These are phyloP conservation scores for Mycena metata DNA, from an alignment of 768 basidiomycete species.

Conservation along the genomic window DNA sequence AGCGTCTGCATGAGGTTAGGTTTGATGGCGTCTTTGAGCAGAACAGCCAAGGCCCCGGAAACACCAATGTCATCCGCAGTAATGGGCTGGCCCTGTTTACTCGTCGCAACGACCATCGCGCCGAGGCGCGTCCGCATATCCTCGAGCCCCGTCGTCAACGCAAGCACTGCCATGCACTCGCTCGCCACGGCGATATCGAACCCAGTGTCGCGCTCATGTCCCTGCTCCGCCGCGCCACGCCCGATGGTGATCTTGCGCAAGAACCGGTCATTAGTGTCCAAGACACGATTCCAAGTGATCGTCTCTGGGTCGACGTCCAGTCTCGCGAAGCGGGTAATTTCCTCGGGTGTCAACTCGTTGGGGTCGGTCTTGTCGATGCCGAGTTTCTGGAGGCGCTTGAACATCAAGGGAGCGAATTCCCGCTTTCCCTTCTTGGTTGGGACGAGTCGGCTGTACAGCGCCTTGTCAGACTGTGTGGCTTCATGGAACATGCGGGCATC, in stretches of 20 bases:
- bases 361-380: slow-evolving; percentile 96
- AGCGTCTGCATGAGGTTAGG: slow-evolving; percentile 99
- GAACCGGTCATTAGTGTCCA: slow-evolving; percentile 98
- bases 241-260: slow-evolving; percentile 94
- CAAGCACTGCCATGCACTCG: slow-evolving; percentile 98
- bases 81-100: slow-evolving; percentile 90
- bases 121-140: slow-evolving; percentile 96
- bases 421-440: slow-evolving; percentile 95
- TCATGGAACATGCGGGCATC: slow-evolving; percentile 99
- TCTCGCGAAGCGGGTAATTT: slow-evolving; percentile 90
- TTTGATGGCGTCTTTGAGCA: slow-evolving; percentile 99
- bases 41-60: slow-evolving; percentile 93
- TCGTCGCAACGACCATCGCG: slow-evolving; percentile 96
- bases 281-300: slow-evolving; percentile 97
- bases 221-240: slow-evolving; percentile 90
- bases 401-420: slow-evolving; percentile 95
- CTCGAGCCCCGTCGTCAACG: slow-evolving; percentile 85
- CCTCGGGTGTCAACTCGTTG: slow-evolving; percentile 91
- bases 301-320: slow-evolving; percentile 92
- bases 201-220: slow-evolving; percentile 88
- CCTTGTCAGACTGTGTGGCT: slow-evolving; percentile 95
- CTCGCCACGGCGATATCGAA: slow-evolving; percentile 98
- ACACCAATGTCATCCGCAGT: slow-evolving; percentile 98
- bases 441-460: slow-evolving; percentile 91
- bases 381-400: slow-evolving; percentile 94